A percentile compares a stretch with the other conserved stretches of the same genome.
These are phyloP conservation scores for Fusarium sp. DNA, from an alignment of 2,329 filamentous ascomycete genomes.

Conservation along the genomic window DNA sequence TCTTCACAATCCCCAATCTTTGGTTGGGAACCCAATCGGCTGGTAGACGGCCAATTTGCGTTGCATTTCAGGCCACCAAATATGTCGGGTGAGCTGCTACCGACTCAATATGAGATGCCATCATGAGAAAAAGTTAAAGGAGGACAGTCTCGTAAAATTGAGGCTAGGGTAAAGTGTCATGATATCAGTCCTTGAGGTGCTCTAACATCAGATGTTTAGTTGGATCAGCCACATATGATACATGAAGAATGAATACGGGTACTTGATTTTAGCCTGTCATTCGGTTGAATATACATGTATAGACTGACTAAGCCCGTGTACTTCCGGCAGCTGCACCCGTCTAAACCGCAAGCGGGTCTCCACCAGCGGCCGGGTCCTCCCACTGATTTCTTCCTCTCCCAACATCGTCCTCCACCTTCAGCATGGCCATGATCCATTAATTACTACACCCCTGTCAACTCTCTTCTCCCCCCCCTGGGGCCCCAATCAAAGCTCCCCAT, in stretches of 20 bases:
- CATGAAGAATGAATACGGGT: background rate
- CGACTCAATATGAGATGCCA: slow-evolving; percentile 11
- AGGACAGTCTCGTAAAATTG: slow-evolving; percentile 33
- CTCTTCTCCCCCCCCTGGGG: slow-evolving; percentile 14
- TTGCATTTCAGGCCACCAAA: slow-evolving; percentile 35
- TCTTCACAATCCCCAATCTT: slow-evolving; percentile 12
- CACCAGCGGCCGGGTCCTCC: slow-evolving; percentile 39
- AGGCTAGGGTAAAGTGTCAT: slow-evolving; percentile 44
- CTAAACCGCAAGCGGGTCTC: slow-evolving; percentile 38
- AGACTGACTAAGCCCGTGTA: slow-evolving; percentile 25
- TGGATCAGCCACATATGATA: slow-evolving; percentile 25
- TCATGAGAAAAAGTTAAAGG: slow-evolving; percentile 17
- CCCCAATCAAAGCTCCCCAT: slow-evolving; percentile 36
- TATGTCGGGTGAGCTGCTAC: slow-evolving; percentile 26
- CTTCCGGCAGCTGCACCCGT: slow-evolving; percentile 35
- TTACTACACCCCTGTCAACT: slow-evolving; percentile 4
- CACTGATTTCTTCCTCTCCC: slow-evolving; percentile 5
- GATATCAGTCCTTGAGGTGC: slow-evolving; percentile 38
- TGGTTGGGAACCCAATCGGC: slow-evolving; percentile 37
- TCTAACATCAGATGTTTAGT: slow-evolving; percentile 43
- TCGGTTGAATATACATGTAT: slow-evolving; percentile 3
- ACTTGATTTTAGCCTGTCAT: background rate
- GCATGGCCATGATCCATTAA: background rate
- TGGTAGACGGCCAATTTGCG: slow-evolving; percentile 35
- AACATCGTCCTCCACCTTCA: slow-evolving; percentile 2